These are phyloP conservation scores for Talaromyces sp. DNA, from an alignment of 2,329 filamentous ascomycete species.

Conservation along the genomic window DNA sequence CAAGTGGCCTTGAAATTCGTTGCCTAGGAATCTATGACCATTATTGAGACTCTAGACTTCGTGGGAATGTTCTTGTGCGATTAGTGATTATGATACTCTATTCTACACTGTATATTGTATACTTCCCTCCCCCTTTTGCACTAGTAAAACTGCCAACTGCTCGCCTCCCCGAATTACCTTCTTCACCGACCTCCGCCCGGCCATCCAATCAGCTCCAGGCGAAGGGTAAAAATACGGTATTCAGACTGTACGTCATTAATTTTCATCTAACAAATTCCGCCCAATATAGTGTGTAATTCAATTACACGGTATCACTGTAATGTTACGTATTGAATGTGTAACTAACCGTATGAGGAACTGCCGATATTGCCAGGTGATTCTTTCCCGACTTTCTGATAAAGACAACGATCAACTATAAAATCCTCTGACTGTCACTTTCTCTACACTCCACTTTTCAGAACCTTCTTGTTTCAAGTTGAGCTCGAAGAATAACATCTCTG, in stretches of 20 bases:
- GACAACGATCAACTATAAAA: not conserved
- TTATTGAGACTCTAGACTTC: not conserved
- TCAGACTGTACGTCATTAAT: not conserved
- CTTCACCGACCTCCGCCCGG: not conserved
- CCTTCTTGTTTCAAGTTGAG: not conserved
- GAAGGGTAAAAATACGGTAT: not conserved
- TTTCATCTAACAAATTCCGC: not conserved
- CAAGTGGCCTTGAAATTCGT: not conserved
- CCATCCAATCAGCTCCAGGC: not conserved
- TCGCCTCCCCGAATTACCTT: not conserved
- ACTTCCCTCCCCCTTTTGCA: not conserved
- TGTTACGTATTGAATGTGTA: not conserved
- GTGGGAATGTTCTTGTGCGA: not conserved
- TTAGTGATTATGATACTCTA: slow-evolving; percentile 3
- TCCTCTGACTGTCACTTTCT: not conserved
- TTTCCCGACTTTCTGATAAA: not conserved
- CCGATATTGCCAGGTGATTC: not conserved
- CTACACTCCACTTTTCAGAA: not conserved
- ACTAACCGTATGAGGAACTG: not conserved
- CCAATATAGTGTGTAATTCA: not conserved
- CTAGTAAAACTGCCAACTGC: not conserved
- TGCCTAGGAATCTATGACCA: not conserved
- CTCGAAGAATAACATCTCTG: not conserved
- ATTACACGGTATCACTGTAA: not conserved
- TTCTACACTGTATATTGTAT: not conserved